Percentiles rank a stretch among this genome's conserved stretches.
Conservation (phyloP, 2,329 filamentous ascomycete species). For the Colletotrichum abscissum region DNA sequence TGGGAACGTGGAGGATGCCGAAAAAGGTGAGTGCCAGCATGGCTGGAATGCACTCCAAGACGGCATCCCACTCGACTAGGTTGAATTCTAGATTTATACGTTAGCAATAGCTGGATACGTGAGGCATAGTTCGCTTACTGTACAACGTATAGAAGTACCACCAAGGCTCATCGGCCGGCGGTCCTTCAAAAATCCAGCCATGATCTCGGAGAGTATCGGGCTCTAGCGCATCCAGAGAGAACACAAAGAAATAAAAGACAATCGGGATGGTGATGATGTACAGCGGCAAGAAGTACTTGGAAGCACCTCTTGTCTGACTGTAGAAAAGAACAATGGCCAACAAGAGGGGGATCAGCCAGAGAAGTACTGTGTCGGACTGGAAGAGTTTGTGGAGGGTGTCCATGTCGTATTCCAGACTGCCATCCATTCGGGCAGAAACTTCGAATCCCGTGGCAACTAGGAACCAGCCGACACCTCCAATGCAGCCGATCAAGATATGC, state of each 20-base stretch:
- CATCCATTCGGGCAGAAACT: slow-evolving; percentile 89
- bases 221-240: slow-evolving; percentile 74
- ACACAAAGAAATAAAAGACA: slow-evolving; percentile 82
- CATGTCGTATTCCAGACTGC: slow-evolving; percentile 84
- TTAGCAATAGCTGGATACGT: slow-evolving; percentile 37
- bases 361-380: slow-evolving; percentile 76
- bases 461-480: slow-evolving; percentile 97
- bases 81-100: slow-evolving; percentile 71
- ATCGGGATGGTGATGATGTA: slow-evolving; percentile 86
- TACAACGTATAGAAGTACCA: slow-evolving; percentile 98
- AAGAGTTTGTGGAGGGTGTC: slow-evolving; percentile 81
- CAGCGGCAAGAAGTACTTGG: slow-evolving; percentile 85
- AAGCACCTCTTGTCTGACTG: slow-evolving; percentile 79
- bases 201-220: slow-evolving; percentile 73
- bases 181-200: slow-evolving; percentile 94
- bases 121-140: slow-evolving; percentile 65
- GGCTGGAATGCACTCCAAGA: slow-evolving; percentile 86
- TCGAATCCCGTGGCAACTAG: slow-evolving; percentile 91
- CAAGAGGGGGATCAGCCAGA: slow-evolving; percentile 85
- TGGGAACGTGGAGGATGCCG: slow-evolving; percentile 94
- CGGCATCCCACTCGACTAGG: slow-evolving; percentile 83
- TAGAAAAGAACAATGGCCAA: slow-evolving; percentile 82
- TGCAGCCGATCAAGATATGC: slow-evolving; percentile 96
- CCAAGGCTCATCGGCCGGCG: slow-evolving; percentile 88
- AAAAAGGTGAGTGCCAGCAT: slow-evolving; percentile 99